A percentile compares a stretch with the other conserved stretches of the same genome.
phyloP scores from a whole-genome alignment of 2,329 filamentous ascomycete genomes.

The Pseudogymnoascus sp. region DNA sequence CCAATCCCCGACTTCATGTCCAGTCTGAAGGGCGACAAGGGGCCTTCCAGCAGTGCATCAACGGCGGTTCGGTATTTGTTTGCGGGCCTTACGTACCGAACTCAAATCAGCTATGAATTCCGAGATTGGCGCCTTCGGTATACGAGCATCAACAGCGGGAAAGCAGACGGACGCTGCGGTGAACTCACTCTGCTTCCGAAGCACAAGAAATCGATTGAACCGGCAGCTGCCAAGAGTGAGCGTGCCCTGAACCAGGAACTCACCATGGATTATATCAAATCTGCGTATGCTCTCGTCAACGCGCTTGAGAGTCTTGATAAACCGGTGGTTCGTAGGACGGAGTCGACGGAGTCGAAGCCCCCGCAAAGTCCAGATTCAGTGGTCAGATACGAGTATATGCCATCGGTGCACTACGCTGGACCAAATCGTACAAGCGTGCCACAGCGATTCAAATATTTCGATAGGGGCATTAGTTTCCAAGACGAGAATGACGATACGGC shows the following conservation, averaged over 20 bases:
- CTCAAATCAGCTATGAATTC: slow-evolving; percentile 20
- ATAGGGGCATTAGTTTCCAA: neutral
- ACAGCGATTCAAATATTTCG: neutral
- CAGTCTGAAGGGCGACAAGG: neutral
- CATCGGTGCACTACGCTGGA: neutral
- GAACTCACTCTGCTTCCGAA: neutral
- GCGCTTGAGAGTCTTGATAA: neutral
- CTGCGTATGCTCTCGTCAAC: neutral
- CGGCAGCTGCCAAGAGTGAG: neutral
- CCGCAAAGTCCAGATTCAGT: neutral
- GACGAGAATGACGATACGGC: slow-evolving; percentile 1
- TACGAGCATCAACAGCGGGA: slow-evolving; percentile 26
- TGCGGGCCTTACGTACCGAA: slow-evolving; percentile 24
- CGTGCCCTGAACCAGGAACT: neutral
- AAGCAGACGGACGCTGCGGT: slow-evolving; percentile 21
- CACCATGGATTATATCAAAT: neutral
- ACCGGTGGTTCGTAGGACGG: neutral
- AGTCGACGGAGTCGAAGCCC: neutral
- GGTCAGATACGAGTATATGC: slow-evolving; percentile 1
- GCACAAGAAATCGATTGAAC: neutral
- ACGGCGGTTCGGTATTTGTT: slow-evolving; percentile 28
- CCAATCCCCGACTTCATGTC: slow-evolving; percentile 23
- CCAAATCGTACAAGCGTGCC: neutral
- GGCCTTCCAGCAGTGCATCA: neutral
- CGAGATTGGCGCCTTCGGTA: slow-evolving; percentile 23